These are phyloP conservation scores for Albatrellus ellisii DNA, from an alignment of 768 basidiomycete species.

Conservation along the genomic window DNA sequence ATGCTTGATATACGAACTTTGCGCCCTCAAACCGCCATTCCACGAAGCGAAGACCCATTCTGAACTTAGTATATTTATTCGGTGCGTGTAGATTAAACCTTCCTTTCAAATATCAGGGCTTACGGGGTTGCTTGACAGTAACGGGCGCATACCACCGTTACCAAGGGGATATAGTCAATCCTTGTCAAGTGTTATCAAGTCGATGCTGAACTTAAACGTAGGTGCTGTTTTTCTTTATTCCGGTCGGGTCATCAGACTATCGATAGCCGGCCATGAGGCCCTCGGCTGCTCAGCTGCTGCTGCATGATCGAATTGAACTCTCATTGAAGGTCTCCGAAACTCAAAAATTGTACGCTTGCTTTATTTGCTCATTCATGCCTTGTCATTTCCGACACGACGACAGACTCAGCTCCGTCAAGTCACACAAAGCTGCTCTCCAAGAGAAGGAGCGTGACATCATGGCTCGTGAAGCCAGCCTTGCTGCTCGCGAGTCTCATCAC, in stretches of 20 bases:
- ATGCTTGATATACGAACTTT: conserved; percentile 93
- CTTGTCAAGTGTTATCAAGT: conserved; percentile 62
- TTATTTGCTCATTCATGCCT: background rate
- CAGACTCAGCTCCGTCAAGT: conserved; percentile 55
- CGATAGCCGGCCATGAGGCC: conserved; percentile 76
- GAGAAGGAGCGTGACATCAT: conserved; percentile 54
- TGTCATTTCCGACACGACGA: background rate
- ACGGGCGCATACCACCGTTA: conserved; percentile 83
- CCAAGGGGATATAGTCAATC: conserved; percentile 73
- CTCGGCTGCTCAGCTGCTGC: conserved; percentile 66
- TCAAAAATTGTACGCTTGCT: conserved; percentile 53
- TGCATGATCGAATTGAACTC: conserved; percentile 64
- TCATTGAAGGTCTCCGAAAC: conserved; percentile 63
- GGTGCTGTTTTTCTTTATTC: conserved; percentile 15
- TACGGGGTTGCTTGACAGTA: conserved; percentile 20
- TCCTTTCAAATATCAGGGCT: background rate
- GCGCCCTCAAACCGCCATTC: conserved; percentile 87
- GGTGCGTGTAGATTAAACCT: conserved; percentile 30
- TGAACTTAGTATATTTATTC: conserved; percentile 72
- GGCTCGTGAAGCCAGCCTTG: conserved; percentile 39
- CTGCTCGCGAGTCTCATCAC: conserved; percentile 43
- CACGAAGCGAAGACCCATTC: conserved; percentile 85
- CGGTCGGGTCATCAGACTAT: background rate
- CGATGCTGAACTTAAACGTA: conserved; percentile 81
- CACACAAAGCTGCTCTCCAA: conserved; percentile 40